Conservation (phyloP, 2,329 filamentous ascomycete genomes). For the Fusarium aywerte region DNA sequence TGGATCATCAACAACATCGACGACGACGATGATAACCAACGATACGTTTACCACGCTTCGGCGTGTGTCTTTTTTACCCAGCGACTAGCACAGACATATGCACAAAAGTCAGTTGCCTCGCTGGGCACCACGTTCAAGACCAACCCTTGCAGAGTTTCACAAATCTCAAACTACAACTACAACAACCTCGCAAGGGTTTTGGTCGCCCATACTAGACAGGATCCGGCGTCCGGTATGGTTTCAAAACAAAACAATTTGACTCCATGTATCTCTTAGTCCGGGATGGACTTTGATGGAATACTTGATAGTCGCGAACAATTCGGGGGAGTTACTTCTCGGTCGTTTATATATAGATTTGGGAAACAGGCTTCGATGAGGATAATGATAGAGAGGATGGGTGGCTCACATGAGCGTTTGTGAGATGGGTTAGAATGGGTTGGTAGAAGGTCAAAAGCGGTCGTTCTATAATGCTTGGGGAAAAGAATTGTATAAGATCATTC, state of each 20-base stretch:
- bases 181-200: neutral
- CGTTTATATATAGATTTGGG: constrained; percentile 29
- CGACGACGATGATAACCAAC: neutral
- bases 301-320: neutral
- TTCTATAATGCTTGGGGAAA: neutral
- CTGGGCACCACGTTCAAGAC: constrained; percentile 39
- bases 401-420: neutral
- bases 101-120: constrained; percentile 4
- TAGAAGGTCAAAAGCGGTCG: neutral
- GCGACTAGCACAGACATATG: neutral
- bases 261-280: constrained; percentile 7
- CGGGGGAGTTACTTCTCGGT: neutral
- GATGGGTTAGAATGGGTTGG: neutral
- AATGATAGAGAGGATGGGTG: too few species aligned
- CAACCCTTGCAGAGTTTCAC: constrained; percentile 9
- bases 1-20: neutral
- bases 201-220: constrained; percentile 33
- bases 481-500: neutral
- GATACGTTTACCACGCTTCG: constrained; percentile 32
- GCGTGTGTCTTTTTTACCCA: constrained; percentile 27
- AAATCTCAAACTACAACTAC: neutral
- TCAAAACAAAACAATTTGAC: neutral
- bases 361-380: neutral
- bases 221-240: constrained; percentile 25
- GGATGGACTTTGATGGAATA: constrained; percentile 11